Base-by-base conservation (phyloP, 2,329 filamentous ascomycete species). In the Geosmithia flava region DNA sequence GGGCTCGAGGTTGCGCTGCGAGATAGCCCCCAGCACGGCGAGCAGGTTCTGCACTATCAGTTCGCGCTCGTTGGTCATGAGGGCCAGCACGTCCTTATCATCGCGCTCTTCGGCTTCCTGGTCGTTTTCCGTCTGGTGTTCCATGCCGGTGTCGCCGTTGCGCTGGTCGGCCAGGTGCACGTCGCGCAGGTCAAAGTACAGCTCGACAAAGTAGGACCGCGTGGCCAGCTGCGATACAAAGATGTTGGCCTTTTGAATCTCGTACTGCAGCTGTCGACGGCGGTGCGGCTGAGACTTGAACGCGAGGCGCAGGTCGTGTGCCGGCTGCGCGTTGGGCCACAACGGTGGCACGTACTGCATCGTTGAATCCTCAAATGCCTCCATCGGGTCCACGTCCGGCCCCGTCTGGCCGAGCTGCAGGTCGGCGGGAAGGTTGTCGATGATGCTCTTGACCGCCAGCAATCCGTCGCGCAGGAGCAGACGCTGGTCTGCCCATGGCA, bases 211-310 rank as follows among this genome's bases (percentile, higher is more conserved):
- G 60, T 88, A 90, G 0, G 86, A 91, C 20, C 89, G 76, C 0
- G 87, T 94, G 2, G 83, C 81, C 10, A 95, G 70, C 57, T 89
- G 84, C 6, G 84, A 91, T 2, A 83, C 80, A 59, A 91, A 88
- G 40, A 95, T 86, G 61, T 95, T 95, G 7, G 87, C 86, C 61
- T 94, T 95, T 61, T 95, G 88, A 29, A 95, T 93, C 64, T 95
- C 89, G 54, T 83, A 88, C 59, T 93, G 87, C 4, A 89, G 62
- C 48, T 74, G 69, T 1, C 78, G 71, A 2, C 77, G 72, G 2
- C 71, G 68, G 23, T 66, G 60, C 1, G 74, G 71, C 23, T 78
- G 67, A 19, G 67, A 63, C 48, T 71, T 70, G 50, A 78, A 68
- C 7, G 69, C 62, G 40, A 68, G 70, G 42, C 74, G 71, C 16